Percentiles rank a stretch among this genome's conserved stretches.
Conservation (phyloP, 495 filamentous ascomycete species). For the Trichoderma asperelloides region DNA sequence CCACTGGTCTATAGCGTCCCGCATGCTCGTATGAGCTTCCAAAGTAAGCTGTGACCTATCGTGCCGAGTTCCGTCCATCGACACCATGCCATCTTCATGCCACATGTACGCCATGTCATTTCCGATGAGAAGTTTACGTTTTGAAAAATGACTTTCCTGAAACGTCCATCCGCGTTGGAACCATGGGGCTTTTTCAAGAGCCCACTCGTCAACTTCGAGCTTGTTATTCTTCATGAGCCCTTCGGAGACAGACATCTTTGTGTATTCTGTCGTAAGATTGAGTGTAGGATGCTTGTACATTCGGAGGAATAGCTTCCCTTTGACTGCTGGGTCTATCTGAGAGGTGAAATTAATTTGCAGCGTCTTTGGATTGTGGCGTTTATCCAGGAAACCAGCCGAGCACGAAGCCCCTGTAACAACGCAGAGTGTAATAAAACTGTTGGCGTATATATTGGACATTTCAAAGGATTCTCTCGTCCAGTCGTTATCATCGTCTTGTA, state of each 20-base stretch:
- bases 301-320: neutral
- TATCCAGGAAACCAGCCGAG: neutral
- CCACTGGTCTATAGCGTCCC: neutral
- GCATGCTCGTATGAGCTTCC: neutral
- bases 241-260: neutral
- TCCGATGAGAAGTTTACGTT: neutral
- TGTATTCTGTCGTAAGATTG: neutral
- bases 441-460: too few species aligned
- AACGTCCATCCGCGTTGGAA: neutral
- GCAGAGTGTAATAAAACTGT: slow-evolving; percentile 9
- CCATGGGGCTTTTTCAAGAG: neutral
- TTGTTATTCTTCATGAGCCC: neutral
- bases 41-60: neutral
- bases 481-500: too few species aligned
- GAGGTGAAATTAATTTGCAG: neutral
- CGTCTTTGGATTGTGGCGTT: neutral
- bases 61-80: neutral
- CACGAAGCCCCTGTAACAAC: neutral
- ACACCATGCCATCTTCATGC: neutral
- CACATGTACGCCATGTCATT: neutral
- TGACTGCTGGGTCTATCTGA: neutral
- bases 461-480: too few species aligned
- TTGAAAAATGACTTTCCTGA: neutral
- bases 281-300: neutral
- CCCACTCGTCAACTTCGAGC: neutral